Conservation (phyloP, 345 rosid genomes). For the Citrus medica region DNA sequence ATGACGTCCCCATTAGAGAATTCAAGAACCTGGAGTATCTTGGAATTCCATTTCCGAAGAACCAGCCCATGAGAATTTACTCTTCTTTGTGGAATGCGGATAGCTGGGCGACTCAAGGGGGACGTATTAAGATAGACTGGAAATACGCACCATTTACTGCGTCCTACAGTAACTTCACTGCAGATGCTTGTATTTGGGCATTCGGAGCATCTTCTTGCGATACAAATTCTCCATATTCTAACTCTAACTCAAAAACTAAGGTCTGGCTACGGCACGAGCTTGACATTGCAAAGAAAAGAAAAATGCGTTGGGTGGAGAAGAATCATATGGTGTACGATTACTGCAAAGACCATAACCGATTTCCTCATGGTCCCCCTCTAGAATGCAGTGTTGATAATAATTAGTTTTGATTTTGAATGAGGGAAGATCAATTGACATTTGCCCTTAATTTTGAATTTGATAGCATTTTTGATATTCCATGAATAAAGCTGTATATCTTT, state of each 20-base stretch:
- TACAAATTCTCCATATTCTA: constrained; percentile 1
- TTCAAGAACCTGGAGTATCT: constrained; percentile 53
- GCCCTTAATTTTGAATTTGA: background rate
- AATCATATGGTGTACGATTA: constrained; percentile 51
- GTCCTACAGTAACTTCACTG: constrained; percentile 36
- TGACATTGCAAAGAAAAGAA: constrained; percentile 23
- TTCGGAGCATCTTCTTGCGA: constrained; percentile 28
- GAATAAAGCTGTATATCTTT: background rate
- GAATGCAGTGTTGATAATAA: constrained; percentile 28
- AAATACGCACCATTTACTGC: constrained; percentile 43
- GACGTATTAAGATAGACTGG: constrained; percentile 59
- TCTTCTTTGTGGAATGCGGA: constrained; percentile 65
- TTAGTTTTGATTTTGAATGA: background rate
- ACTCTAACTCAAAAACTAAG: constrained; percentile 18
- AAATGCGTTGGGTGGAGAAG: constrained; percentile 48
- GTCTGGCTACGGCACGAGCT: constrained; percentile 44
- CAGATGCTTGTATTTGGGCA: constrained; percentile 31
- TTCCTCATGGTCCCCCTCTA: constrained; percentile 41
- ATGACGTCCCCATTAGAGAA: constrained; percentile 44
- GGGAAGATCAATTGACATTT: background rate
- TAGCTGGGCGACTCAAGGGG: constrained; percentile 71
- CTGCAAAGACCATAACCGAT: constrained; percentile 42
- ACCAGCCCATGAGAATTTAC: constrained; percentile 60
- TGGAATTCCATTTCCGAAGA: constrained; percentile 47
- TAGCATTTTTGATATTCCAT: background rate